Base-by-base conservation (phyloP, 75 land plant species). In the Isoetes taiwanensis region DNA sequence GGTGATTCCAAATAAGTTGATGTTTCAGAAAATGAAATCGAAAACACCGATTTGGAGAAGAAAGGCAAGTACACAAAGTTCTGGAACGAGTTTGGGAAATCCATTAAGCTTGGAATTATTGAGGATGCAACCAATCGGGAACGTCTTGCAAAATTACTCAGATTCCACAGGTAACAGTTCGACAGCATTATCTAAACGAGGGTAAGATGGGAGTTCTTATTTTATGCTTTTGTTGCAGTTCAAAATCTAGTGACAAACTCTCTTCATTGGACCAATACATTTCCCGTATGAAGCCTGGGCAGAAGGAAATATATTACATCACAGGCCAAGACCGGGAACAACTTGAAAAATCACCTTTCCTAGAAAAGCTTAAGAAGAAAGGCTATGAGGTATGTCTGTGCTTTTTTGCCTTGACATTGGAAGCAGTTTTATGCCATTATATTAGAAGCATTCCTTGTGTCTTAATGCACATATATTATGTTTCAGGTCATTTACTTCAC, bases 81-180 rank as follows among this genome's bases (percentile, higher is more conserved):
- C 69, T 93, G 98, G 98, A 93, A 84, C 39, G 90, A 93, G 58
- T 93, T 88, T 77, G 96, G 96, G 24, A 93, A 93, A 54, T 84
- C 96, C 2, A 79, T 93, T 28, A 93, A 93, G 57, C 83, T 93
- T 59, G 98, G 98, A 20, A 88, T 93, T 41, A 74, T 93, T 72
- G 98, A 93, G 61, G 98, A 93, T 79, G 96, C 98, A 66, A 62
- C 88, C 5, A 93, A 93, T 65, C 75, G 98, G 32, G 76, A 74
- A 48, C 83, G 98, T 20, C 81, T 93, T 58, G 96, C 98, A 19
- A 93, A 93, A 61, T 90, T 93, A 31, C 74, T 93, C 2, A 67
- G 98, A 69, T 84, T 93, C 64, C 78, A 88, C 52, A 93, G 81
- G 96, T 93, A 68, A 50, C n/a, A n/a, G n/a, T n/a, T n/a, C n/a